Conservation (phyloP, 2,329 filamentous ascomycete genomes). For the Colletotrichum chrysophilum region DNA sequence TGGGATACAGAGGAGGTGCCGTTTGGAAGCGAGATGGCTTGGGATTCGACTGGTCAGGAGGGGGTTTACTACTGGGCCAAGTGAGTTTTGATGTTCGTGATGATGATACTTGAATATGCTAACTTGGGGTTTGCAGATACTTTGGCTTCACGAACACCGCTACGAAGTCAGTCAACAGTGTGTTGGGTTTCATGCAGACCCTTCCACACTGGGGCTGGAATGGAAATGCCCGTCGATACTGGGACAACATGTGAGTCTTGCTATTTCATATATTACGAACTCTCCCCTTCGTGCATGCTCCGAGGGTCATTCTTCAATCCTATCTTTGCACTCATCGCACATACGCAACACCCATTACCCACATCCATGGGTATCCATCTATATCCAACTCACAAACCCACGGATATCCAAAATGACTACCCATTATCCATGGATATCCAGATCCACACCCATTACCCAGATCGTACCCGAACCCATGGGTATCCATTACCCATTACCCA, state of each 20-base stretch:
- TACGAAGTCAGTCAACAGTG: slow-evolving; percentile 55
- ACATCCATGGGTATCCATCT: background rate
- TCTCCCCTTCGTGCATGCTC: background rate
- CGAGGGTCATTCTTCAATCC: background rate
- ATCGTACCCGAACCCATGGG: too few species aligned
- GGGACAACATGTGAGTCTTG: slow-evolving; percentile 57
- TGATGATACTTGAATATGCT: background rate
- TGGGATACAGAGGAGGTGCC: slow-evolving; percentile 58
- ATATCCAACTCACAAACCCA: background rate
- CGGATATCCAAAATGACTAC: background rate
- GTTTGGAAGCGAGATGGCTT: slow-evolving; percentile 66
- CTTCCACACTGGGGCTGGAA: slow-evolving; percentile 68
- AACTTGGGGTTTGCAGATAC: slow-evolving; percentile 34
- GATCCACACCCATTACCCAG: too few species aligned
- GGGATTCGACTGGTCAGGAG: slow-evolving; percentile 67
- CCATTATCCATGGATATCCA: background rate
- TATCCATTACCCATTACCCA: background rate
- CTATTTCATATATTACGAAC: too few species aligned
- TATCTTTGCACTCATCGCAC: background rate
- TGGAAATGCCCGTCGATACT: slow-evolving; percentile 64
- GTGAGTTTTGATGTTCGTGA: slow-evolving; percentile 26
- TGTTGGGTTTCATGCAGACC: slow-evolving; percentile 61
- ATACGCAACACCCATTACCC: background rate
- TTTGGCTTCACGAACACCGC: slow-evolving; percentile 52
- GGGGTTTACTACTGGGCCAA: slow-evolving; percentile 64